Evolutionary conservation across 371 early-diverging fungal species (phyloP), one percentile per base, ranked within the genome.

Genomic region (Mucor mucedo): DNA sequence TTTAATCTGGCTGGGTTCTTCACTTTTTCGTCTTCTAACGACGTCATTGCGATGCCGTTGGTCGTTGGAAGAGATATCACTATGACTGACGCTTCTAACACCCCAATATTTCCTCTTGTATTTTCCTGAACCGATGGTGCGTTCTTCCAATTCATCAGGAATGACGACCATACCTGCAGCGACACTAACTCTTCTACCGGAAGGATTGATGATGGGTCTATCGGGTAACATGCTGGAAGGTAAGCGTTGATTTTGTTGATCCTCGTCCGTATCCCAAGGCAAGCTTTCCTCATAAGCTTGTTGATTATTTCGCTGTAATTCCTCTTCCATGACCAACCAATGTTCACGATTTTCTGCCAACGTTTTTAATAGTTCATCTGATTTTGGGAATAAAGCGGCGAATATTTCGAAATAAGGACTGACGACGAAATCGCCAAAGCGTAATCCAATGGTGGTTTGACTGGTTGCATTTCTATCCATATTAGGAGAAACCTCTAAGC

Each of bases 331-430:
- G 11, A 58, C 39, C 10, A 75, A 30, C 83, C 83, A 83, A 53
- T 77, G 73, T 40, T 30, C 35, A 27, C 80, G 73, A 63, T 83
- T 83, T 0, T 55, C 59, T 0, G 65, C 65, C 35, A 83, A 44
- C 6, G 61, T 58, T 29, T 72, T 68, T 11, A 86, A 56, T 21
- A 86, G 44, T 7, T 75, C 74, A 2, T 79, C 71, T 13, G 84
- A 80, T 29, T 80, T 80, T 0, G 93, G 93, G 33, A 93, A 81
- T 21, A 94, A 71, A 27, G 91, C 88, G 11, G 87, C 87, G 55
- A 94, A 84, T 33, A 85, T 84, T 56, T 90, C 90, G 76, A 93
- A 95, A 63, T 91, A 94, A 3, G 96, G 96, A 32, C 86, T 87
- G 0, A 90, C 92, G 2, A 96, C 89, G 62, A 91, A 89, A 62